A percentile compares a stretch with the other conserved stretches of the same genome.
Evolutionary conservation across 2,329 filamentous ascomycete species (phyloP).

Genomic region (Colletotrichum trifolii): DNA sequence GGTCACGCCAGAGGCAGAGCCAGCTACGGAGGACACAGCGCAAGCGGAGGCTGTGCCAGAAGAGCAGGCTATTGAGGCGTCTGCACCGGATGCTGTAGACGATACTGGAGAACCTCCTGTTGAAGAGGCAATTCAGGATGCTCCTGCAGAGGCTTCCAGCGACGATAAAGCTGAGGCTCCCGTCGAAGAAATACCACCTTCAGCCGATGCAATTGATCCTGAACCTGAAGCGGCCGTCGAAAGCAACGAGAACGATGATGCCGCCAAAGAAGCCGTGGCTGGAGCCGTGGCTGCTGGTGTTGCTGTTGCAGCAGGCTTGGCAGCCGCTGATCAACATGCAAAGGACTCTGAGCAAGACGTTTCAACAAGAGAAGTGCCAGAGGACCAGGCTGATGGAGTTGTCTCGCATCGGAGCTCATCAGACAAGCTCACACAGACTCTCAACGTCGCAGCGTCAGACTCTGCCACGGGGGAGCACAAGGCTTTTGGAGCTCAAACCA

Average conservation of each 20-base stretch:
- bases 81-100: not conserved
- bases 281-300: constrained; percentile 16
- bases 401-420: constrained; percentile 27
- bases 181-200: too few species aligned
- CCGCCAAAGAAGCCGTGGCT: not conserved
- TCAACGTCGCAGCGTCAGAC: not conserved
- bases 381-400: not conserved
- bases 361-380: not conserved
- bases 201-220: not conserved
- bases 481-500: not conserved
- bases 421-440: constrained; percentile 36
- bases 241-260: not conserved
- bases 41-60: not conserved
- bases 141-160: not conserved
- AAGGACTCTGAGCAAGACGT: constrained; percentile 13
- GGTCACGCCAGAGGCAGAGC: not conserved
- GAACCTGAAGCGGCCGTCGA: not conserved
- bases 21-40: not conserved
- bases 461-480: not conserved
- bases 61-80: not conserved
- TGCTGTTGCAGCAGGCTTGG: constrained; percentile 10
- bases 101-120: constrained; percentile 3
- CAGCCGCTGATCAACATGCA: constrained; percentile 3
- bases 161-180: too few species aligned
- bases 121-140: not conserved